Conservation (phyloP, 2,329 filamentous ascomycete species). For the Pyrenochaeta sp. region DNA sequence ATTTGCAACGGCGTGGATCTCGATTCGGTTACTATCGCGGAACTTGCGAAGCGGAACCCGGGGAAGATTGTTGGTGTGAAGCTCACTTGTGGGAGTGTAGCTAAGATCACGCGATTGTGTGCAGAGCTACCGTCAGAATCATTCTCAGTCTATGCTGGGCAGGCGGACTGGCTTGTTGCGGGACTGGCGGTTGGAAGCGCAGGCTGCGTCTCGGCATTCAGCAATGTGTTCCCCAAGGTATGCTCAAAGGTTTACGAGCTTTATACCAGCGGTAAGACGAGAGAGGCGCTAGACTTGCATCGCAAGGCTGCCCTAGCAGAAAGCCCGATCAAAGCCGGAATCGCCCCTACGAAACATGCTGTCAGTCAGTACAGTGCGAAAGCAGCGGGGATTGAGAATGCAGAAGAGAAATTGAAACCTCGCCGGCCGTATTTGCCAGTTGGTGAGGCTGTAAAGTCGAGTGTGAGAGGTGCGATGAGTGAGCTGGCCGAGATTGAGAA, state of each 20-base stretch:
- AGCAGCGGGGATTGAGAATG: constrained; percentile 57
- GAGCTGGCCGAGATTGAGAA: constrained; percentile 39
- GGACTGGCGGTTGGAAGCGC: constrained; percentile 62
- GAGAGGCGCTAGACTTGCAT: constrained; percentile 69
- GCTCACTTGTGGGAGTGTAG: constrained; percentile 77
- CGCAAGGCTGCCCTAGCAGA: constrained; percentile 71
- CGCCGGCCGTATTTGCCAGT: constrained; percentile 41
- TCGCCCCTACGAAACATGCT: constrained; percentile 74
- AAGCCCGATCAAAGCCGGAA: constrained; percentile 70
- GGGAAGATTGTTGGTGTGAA: constrained; percentile 74
- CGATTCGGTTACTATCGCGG: constrained; percentile 70
- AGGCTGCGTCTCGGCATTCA: constrained; percentile 66
- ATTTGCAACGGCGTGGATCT: constrained; percentile 73
- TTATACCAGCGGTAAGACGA: constrained; percentile 64
- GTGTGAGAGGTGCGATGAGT: constrained; percentile 33
- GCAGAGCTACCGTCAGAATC: constrained; percentile 59
- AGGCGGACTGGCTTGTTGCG: constrained; percentile 73
- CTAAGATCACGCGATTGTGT: constrained; percentile 72
- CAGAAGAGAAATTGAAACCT: constrained; percentile 40
- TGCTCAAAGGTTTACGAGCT: constrained; percentile 67
- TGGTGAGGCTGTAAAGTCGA: constrained; percentile 32
- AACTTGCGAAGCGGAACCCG: constrained; percentile 62
- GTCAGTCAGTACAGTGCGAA: constrained; percentile 70
- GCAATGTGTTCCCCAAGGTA: constrained; percentile 65
- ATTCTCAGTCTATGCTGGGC: constrained; percentile 76